Evolutionary conservation across 257 asterid species (phyloP).

Genomic region (Striga asiatica): DNA sequence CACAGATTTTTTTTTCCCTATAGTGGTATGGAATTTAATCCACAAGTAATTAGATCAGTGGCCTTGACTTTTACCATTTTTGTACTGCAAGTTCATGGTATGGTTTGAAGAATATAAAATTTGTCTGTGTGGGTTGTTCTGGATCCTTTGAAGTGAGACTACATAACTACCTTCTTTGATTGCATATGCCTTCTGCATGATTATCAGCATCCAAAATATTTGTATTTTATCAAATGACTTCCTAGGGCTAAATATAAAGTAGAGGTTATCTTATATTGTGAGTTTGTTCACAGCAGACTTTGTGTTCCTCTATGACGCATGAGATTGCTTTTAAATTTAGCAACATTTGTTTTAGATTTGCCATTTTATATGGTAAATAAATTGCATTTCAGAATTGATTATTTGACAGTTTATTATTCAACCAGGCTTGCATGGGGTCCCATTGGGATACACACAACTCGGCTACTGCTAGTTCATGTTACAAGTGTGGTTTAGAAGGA

Average conservation of each 20-base stretch:
- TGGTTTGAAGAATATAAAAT: too few species aligned
- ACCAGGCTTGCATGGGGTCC: conserved; percentile 53
- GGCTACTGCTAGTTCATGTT: conserved; percentile 43
- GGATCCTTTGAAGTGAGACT: too few species aligned
- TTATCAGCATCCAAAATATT: too few species aligned
- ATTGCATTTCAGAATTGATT: neutral
- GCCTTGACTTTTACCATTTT: too few species aligned
- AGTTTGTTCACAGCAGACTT: neutral
- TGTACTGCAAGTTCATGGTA: too few species aligned
- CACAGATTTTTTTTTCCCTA: neutral
- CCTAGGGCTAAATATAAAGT: neutral
- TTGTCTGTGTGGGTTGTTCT: too few species aligned
- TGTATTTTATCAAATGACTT: too few species aligned
- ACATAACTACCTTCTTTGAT: too few species aligned
- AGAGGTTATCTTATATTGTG: neutral
- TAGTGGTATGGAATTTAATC: too few species aligned
- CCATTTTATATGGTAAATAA: neutral
- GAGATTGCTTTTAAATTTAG: too few species aligned
- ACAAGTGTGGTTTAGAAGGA: conserved; percentile 63
- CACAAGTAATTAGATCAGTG: neutral
- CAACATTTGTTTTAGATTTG: neutral
- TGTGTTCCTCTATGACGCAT: too few species aligned
- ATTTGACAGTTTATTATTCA: conserved; percentile 1
- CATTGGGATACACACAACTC: conserved; percentile 26
- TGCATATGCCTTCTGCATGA: too few species aligned